A percentile compares a stretch with the other conserved stretches of the same genome.
Evolutionary conservation across 192 early-diverging fungal genomes (phyloP).

Genomic region (Coemansia sp.): DNA sequence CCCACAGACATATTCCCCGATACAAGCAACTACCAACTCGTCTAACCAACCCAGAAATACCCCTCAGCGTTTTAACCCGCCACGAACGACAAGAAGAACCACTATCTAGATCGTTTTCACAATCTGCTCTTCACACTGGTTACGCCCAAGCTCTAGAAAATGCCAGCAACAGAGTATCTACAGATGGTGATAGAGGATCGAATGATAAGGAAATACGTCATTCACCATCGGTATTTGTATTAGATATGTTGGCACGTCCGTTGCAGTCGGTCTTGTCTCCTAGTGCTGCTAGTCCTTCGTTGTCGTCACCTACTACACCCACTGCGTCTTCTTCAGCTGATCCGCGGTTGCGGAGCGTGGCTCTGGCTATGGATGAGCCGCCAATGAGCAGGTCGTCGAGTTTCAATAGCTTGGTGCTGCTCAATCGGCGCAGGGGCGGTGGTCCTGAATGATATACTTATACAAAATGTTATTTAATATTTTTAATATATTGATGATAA

Average conservation of each 20-base stretch:
- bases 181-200: background rate
- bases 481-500: too few relatives aligned
- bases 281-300: background rate
- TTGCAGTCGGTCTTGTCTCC: slow-evolving; percentile 1
- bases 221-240: slow-evolving; percentile 27
- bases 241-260: slow-evolving; percentile 21
- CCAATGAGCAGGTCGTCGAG: slow-evolving; percentile 32
- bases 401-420: slow-evolving; percentile 18
- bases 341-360: slow-evolving; percentile 1
- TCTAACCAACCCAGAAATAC: too few relatives aligned
- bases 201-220: slow-evolving; percentile 1
- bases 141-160: too few relatives aligned
- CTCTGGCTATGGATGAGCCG: background rate
- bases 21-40: background rate
- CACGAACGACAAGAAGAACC: too few relatives aligned
- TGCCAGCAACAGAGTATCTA: too few relatives aligned
- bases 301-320: background rate
- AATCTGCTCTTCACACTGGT: too few relatives aligned
- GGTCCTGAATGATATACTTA: background rate
- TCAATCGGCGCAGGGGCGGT: slow-evolving; percentile 21
- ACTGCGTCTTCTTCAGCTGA: background rate
- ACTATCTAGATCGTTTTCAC: too few relatives aligned
- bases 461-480: too few relatives aligned
- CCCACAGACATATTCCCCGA: background rate
- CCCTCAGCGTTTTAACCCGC: too few relatives aligned